Percentiles rank a stretch among this genome's conserved stretches.
Conservation (phyloP, 257 asterid species). For the Solanum chaucha region DNA sequence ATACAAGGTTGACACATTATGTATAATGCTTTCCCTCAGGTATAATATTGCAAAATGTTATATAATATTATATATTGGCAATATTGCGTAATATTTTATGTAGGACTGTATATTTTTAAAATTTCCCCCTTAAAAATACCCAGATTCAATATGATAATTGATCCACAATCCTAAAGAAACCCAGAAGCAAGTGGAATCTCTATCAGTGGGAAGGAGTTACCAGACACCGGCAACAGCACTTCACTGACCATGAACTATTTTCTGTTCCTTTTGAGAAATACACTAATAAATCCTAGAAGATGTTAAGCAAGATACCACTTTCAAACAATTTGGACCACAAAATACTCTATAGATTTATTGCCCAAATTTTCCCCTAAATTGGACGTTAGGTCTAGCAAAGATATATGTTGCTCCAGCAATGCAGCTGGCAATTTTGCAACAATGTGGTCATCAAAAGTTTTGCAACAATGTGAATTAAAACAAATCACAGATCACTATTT, state of each 20-base stretch:
- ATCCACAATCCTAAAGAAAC: background rate
- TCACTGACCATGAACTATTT: background rate
- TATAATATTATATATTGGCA: no score
- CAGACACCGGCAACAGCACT: background rate
- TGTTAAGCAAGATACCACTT: background rate
- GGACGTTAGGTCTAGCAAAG: background rate
- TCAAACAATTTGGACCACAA: background rate
- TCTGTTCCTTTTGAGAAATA: background rate
- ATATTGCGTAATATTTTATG: background rate
- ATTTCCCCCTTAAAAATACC: background rate
- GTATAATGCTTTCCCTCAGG: background rate
- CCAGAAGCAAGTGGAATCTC: background rate
- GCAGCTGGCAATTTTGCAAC: background rate
- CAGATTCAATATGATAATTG: background rate
- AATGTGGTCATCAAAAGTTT: background rate
- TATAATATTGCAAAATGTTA: background rate
- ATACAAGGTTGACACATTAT: background rate
- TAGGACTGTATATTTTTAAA: background rate
- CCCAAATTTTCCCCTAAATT: background rate
- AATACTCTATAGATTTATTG: background rate
- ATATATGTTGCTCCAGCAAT: background rate
- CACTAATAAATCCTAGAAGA: background rate
- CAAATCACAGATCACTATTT: background rate
- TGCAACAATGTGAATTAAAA: background rate
- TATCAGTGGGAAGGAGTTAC: background rate